A percentile compares a stretch with the other conserved stretches of the same genome.
Conservation (phyloP, 805 yeast genomes). For the Candida yuanshanica region DNA sequence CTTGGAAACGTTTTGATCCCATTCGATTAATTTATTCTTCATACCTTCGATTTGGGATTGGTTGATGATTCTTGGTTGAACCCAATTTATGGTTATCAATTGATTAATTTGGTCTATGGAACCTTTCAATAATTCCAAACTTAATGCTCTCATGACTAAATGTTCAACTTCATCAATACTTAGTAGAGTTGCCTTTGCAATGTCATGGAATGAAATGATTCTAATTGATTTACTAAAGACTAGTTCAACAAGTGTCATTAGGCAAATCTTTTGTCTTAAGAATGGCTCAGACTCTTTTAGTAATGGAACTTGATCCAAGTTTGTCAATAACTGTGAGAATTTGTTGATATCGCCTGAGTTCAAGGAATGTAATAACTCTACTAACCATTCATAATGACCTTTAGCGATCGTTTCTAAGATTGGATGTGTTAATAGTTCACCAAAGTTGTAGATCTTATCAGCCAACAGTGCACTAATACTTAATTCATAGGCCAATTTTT, state of each 20-base stretch:
- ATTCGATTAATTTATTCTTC: constrained; percentile 63
- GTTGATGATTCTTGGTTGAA: constrained; percentile 92
- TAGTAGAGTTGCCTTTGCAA: constrained; percentile 65
- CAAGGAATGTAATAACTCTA: constrained; percentile 60
- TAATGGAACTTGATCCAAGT: constrained; percentile 44
- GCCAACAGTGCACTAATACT: constrained; percentile 86
- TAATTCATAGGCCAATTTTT: constrained; percentile 64
- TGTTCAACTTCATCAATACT: constrained; percentile 71
- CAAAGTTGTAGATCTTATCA: constrained; percentile 89
- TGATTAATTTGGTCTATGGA: constrained; percentile 81
- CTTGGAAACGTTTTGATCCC: constrained; percentile 72
- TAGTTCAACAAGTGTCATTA: constrained; percentile 86
- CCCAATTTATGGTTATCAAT: constrained; percentile 82
- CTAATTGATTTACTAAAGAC: constrained; percentile 77
- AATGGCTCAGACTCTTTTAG: constrained; percentile 56
- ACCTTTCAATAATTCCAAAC: constrained; percentile 82
- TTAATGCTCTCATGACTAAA: constrained; percentile 84
- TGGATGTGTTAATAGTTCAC: constrained; percentile 89
- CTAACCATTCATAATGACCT: constrained; percentile 61
- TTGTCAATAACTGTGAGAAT: constrained; percentile 48
- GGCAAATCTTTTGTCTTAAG: constrained; percentile 83
- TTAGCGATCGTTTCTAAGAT: constrained; percentile 49
- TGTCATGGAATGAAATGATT: constrained; percentile 64
- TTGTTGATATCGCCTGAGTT: constrained; percentile 70
- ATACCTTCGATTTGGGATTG: constrained; percentile 71